Conservation (phyloP, 805 yeast genomes). For the Candida endomychidarum region DNA sequence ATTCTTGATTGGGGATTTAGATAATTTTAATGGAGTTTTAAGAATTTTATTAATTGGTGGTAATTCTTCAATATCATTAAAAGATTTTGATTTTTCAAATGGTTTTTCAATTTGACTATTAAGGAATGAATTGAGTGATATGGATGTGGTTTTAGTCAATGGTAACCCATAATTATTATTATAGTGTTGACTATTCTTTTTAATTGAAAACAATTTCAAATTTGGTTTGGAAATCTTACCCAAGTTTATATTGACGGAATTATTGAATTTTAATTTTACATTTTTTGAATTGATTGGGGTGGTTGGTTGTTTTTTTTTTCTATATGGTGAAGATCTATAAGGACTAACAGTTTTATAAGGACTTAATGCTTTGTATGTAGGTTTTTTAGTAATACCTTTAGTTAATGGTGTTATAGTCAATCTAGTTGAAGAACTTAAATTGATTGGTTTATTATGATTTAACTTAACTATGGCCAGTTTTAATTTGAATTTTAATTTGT, state of each 20-base stretch:
- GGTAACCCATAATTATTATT: slow-evolving; percentile 14
- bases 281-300: slow-evolving; percentile 3
- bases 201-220: slow-evolving; percentile 39
- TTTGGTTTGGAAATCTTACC: slow-evolving; percentile 11
- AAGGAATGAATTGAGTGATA: neutral
- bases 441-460: slow-evolving; percentile 21
- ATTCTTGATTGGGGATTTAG: slow-evolving; percentile 33
- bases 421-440: slow-evolving; percentile 16
- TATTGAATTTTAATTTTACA: slow-evolving; percentile 6
- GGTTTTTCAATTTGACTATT: neutral
- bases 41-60: slow-evolving; percentile 46
- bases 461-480: slow-evolving; percentile 43
- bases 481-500: slow-evolving; percentile 42
- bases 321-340: slow-evolving; percentile 1
- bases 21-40: slow-evolving; percentile 41
- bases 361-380: neutral
- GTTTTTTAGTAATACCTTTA: neutral
- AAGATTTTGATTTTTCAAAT: slow-evolving; percentile 3
- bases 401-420: slow-evolving; percentile 10
- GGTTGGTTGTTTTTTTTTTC: neutral
- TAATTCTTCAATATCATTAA: slow-evolving; percentile 14
- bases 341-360: neutral
- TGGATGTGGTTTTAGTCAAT: slow-evolving; percentile 7
- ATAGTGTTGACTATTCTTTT: slow-evolving; percentile 34
- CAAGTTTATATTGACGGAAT: slow-evolving; percentile 10